phyloP scores from a whole-genome alignment of 225 moss, liverwort and hornwort genomes.

The Polytrichum commune region DNA sequence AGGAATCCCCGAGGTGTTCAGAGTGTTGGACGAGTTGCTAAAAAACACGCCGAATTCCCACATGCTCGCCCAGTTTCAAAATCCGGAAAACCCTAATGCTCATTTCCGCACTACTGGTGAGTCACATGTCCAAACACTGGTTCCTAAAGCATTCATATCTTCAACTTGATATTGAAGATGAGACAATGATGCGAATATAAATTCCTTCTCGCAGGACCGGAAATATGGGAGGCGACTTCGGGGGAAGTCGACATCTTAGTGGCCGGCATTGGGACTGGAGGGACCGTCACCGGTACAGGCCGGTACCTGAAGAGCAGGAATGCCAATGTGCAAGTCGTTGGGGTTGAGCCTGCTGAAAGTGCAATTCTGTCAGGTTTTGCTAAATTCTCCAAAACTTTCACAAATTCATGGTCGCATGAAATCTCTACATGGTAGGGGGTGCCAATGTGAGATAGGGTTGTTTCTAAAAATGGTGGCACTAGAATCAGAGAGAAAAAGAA shows the following conservation, averaged over 20 bases:
- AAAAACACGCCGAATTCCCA: conserved; percentile 52
- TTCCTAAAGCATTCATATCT: neutral
- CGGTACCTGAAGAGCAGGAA: conserved; percentile 69
- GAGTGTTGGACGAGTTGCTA: conserved; percentile 31
- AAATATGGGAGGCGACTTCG: conserved; percentile 83
- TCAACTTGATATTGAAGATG: neutral
- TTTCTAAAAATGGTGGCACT: too few relatives aligned
- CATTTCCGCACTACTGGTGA: conserved; percentile 69
- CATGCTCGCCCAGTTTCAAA: conserved; percentile 60
- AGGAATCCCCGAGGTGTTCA: conserved; percentile 14
- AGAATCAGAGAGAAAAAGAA: too few relatives aligned
- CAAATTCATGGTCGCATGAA: too few relatives aligned
- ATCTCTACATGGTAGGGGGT: too few relatives aligned
- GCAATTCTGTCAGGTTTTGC: conserved; percentile 64
- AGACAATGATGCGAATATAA: neutral
- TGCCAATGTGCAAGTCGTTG: conserved; percentile 38
- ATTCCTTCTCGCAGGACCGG: conserved; percentile 53
- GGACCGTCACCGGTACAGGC: conserved; percentile 64
- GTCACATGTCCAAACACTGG: neutral
- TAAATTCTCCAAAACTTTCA: neutral
- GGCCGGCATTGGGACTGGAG: conserved; percentile 65
- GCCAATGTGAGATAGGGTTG: too few relatives aligned
- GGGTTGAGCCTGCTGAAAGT: conserved; percentile 70
- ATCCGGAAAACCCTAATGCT: conserved; percentile 55
- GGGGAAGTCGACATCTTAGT: conserved; percentile 77